These are phyloP conservation scores for Fusarium kyushuense DNA, from an alignment of 2,329 filamentous ascomycete species.

Conservation along the genomic window DNA sequence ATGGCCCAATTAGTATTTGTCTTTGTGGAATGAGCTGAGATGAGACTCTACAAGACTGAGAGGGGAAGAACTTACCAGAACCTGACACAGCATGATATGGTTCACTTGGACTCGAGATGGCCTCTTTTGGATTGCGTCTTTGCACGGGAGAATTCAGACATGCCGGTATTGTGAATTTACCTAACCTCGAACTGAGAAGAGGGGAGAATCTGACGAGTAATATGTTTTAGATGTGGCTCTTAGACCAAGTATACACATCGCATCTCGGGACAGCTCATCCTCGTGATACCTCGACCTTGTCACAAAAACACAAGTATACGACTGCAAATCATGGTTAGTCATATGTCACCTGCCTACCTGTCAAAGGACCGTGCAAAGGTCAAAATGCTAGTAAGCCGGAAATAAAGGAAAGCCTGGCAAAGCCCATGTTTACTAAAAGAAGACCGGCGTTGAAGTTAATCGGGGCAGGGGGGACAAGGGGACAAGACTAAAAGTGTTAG, in stretches of 20 bases:
- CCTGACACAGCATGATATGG: constrained; percentile 7
- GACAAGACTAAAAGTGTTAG: too few species aligned
- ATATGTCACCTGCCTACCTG: background rate
- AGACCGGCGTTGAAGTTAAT: constrained; percentile 3
- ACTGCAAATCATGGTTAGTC: background rate
- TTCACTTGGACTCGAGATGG: background rate
- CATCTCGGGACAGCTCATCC: background rate
- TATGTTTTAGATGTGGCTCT: background rate
- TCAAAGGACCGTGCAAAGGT: background rate
- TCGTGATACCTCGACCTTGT: background rate
- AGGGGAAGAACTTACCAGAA: constrained; percentile 22
- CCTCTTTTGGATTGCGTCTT: too few species aligned
- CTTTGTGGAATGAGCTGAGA: constrained; percentile 29
- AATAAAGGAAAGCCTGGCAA: background rate
- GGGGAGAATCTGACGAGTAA: constrained; percentile 9
- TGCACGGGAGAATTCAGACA: background rate
- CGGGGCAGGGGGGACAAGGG: background rate
- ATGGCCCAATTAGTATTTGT: background rate
- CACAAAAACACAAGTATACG: background rate
- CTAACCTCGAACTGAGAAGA: background rate
- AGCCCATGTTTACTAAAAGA: background rate
- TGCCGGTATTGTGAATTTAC: background rate
- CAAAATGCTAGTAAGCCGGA: background rate
- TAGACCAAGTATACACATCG: background rate
- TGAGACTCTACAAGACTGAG: constrained; percentile 26